Evolutionary conservation across 352 stramenopile species (phyloP).

Genomic region (Blastocystis sp.): DNA sequence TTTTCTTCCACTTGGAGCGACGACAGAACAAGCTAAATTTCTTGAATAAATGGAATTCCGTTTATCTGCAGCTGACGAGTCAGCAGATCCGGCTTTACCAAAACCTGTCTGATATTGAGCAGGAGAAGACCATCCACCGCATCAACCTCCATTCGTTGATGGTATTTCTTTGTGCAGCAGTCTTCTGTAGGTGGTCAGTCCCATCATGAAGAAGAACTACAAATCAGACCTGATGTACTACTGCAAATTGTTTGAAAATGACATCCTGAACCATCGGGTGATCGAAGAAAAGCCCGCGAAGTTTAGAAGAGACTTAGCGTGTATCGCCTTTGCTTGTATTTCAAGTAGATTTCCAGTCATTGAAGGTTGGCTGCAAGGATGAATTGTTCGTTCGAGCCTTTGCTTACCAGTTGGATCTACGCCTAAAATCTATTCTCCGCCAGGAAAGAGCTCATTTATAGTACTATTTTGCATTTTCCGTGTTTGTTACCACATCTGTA

Average conservation of each 20-base stretch:
- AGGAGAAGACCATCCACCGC: not conserved
- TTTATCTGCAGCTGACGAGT: not conserved
- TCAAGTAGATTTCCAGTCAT: not conserved
- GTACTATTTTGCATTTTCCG: not conserved
- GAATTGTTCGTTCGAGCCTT: slow-evolving; percentile 11
- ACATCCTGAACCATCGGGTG: slow-evolving; percentile 23
- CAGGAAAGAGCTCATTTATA: not conserved
- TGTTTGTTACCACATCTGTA: not conserved
- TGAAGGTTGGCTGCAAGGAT: slow-evolving; percentile 49
- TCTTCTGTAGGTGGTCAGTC: not conserved
- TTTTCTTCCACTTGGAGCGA: not conserved
- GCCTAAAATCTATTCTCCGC: not conserved
- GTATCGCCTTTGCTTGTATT: not conserved
- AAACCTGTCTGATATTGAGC: not conserved
- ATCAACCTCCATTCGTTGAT: slow-evolving; percentile 41
- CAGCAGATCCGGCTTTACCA: not conserved
- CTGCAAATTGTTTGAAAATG: slow-evolving; percentile 45
- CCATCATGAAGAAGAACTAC: slow-evolving; percentile 31
- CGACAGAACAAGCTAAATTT: slow-evolving; percentile 22
- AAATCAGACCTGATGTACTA: slow-evolving; percentile 32
- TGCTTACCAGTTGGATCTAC: slow-evolving; percentile 47
- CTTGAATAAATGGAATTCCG: not conserved
- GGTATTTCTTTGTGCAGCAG: not conserved
- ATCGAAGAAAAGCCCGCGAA: slow-evolving; percentile 4
- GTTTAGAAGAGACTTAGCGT: not conserved